A percentile compares a stretch with the other conserved stretches of the same genome.
These are phyloP conservation scores for Botryotinia globosa DNA, from an alignment of 2,329 filamentous ascomycete species.

Conservation along the genomic window DNA sequence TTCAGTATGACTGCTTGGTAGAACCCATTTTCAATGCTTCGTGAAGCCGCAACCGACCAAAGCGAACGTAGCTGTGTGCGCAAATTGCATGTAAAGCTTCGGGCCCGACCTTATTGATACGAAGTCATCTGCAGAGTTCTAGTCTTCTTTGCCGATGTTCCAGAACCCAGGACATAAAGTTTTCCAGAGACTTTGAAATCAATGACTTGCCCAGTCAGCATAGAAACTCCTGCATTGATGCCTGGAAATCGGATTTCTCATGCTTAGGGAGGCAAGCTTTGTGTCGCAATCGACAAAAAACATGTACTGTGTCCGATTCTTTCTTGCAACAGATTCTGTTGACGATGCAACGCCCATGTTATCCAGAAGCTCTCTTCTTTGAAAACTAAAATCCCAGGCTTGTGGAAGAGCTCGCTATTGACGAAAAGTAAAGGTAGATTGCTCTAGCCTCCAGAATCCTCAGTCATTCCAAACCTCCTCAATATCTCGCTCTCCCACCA, in stretches of 20 bases:
- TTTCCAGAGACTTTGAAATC: not conserved
- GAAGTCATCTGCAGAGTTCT: not conserved
- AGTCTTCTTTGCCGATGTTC: not conserved
- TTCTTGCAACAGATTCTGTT: not conserved
- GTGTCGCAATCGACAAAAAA: not conserved
- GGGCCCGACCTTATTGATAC: not conserved
- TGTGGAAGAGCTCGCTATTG: not conserved
- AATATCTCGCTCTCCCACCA: constrained; percentile 46
- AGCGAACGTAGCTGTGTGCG: not conserved
- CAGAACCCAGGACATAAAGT: not conserved
- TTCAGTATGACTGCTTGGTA: not conserved
- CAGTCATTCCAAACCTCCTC: constrained; percentile 29
- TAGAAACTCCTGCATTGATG: not conserved
- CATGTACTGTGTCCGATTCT: not conserved
- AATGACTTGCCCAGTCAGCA: not conserved
- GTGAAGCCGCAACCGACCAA: not conserved
- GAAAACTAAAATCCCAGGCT: not conserved
- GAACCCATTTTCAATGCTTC: not conserved
- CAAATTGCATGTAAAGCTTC: not conserved
- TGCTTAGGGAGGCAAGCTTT: not conserved
- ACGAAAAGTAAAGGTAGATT: not conserved
- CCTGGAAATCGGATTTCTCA: not conserved
- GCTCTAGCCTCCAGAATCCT: not conserved
- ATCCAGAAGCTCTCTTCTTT: not conserved
- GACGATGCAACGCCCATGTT: not conserved